Percentiles rank a stretch among this genome's conserved stretches.
These are phyloP conservation scores for Fomitopsis schrenkii DNA, from an alignment of 1,284 basidiomycete species.

Conservation along the genomic window DNA sequence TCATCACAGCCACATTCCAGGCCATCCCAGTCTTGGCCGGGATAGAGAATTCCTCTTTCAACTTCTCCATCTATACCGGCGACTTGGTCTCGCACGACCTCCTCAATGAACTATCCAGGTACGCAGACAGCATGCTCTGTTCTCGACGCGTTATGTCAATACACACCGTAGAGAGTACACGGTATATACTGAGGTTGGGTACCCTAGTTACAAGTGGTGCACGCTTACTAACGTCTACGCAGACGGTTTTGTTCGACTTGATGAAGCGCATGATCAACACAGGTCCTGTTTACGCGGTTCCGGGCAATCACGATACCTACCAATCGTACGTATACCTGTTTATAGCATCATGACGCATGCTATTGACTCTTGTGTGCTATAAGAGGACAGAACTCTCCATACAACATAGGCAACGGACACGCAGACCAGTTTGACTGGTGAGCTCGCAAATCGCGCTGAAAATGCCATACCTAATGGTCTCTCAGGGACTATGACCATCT, in stretches of 20 bases:
- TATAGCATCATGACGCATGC: background rate
- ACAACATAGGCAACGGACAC: conserved; percentile 48
- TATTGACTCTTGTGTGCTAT: background rate
- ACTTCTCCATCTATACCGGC: conserved; percentile 70
- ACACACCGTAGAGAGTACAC: conserved; percentile 22
- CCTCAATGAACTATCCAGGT: conserved; percentile 60
- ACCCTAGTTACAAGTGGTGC: background rate
- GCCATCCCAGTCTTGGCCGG: conserved; percentile 67
- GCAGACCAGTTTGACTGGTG: conserved; percentile 64
- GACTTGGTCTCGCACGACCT: conserved; percentile 74
- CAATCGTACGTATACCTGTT: conserved; percentile 39
- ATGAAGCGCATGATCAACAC: conserved; percentile 56
- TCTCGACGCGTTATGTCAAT: background rate
- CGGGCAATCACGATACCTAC: conserved; percentile 76
- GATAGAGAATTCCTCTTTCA: conserved; percentile 56
- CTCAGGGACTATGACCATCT: conserved; percentile 74
- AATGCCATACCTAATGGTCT: background rate
- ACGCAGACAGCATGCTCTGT: conserved; percentile 3
- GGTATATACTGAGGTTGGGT: conserved; percentile 51
- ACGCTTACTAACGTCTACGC: background rate
- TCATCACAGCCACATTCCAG: conserved; percentile 59
- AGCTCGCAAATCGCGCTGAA: conserved; percentile 6
- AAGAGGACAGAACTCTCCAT: conserved; percentile 62
- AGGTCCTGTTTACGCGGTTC: conserved; percentile 66
- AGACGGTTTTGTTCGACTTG: conserved; percentile 65